phyloP scores from a whole-genome alignment of 306 rosid species.

The Fagus crenata region DNA sequence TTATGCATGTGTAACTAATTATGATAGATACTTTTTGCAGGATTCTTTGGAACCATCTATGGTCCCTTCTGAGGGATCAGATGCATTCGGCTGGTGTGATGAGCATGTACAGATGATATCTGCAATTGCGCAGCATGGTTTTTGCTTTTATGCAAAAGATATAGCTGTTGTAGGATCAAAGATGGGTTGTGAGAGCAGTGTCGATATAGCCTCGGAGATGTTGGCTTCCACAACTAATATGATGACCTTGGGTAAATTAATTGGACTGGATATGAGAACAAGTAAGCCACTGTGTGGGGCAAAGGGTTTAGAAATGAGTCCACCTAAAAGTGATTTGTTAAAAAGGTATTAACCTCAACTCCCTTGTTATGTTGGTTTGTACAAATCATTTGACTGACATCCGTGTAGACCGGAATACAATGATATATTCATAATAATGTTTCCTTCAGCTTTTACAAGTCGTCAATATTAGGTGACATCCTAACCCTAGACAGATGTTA shows the following conservation, averaged over 20 bases:
- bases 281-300: constrained; percentile 15
- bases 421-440: background rate
- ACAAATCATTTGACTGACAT: background rate
- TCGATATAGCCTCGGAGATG: constrained; percentile 62
- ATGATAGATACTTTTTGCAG: constrained; percentile 48
- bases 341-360: constrained; percentile 46
- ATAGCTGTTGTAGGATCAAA: constrained; percentile 52
- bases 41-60: constrained; percentile 57
- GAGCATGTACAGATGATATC: constrained; percentile 64
- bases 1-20: constrained; percentile 13
- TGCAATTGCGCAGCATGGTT: constrained; percentile 70
- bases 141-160: constrained; percentile 60
- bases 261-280: constrained; percentile 41
- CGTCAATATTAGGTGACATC: background rate
- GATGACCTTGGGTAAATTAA: constrained; percentile 58
- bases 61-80: constrained; percentile 47
- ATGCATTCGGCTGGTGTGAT: constrained; percentile 48
- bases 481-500: background rate
- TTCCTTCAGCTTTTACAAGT: background rate
- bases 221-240: constrained; percentile 51
- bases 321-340: constrained; percentile 28
- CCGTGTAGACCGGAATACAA: background rate
- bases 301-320: constrained; percentile 37
- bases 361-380: constrained; percentile 12
- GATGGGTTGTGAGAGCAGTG: constrained; percentile 39